Base-by-base conservation (phyloP, 208 protist genomes). In the Acanthamoeba royreba region DNA sequence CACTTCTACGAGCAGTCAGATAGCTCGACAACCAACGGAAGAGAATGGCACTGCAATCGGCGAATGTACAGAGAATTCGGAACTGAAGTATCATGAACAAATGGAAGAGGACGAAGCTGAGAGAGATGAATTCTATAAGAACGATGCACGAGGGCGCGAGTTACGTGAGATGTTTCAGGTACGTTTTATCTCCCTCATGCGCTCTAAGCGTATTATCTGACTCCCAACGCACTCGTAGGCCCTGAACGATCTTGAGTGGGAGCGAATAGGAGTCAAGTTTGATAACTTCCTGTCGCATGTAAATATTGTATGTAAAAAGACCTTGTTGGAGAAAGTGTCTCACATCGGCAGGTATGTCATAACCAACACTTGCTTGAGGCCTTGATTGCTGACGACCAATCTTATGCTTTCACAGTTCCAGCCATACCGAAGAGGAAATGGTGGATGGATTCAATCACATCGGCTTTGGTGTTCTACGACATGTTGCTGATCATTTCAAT, bases 221-320 rank as follows among this genome's bases (percentile, higher is more conserved):
- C n/a, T n/a, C n/a, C n/a, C n/a, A n/a, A n/a, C n/a, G n/a, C n/a
- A n/a, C n/a, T n/a, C n/a, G n/a, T n/a, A 72, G 61, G 61, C 61
- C n/a, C 61, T 72, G 33, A 72, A 35, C 61, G 61, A 72, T n/a
- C 61, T 72, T 3, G 28, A 72, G 31, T 72, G 61, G 61, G 61
- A 72, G 61, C 61, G 61, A 17, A 72, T 35, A 9, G 61, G 61
- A 8, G 61, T 72, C 7, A n/a, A 35, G 5, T 72, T 72, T 35
- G 61, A 72, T 15, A 72, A 4, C 61, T 72, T 43, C 61, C 61
- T 72, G 33, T 72, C 61, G 61, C 61, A 72, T 72, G 61, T 72
- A 72, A 72, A 72, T 72, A 72, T 72, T n/a, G 61, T 72, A 43
- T 72, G 61, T 72, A 72, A 72, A 72, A 72, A 72, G 61, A 72